phyloP scores from a whole-genome alignment of 2,329 filamentous ascomycete species.

The Fusarium sublunatum region DNA sequence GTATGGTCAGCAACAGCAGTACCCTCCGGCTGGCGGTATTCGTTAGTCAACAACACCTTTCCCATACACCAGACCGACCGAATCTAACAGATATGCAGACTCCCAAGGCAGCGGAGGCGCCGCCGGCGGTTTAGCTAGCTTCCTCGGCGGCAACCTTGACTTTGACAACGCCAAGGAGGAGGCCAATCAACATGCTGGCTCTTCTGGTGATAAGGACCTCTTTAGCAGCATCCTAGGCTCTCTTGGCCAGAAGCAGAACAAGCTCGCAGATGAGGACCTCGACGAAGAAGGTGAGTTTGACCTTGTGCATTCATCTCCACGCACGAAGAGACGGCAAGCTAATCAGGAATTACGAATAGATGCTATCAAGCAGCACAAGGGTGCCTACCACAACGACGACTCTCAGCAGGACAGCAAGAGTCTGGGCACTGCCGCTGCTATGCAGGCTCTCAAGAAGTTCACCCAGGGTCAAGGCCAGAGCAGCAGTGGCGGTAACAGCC shows the following conservation, averaged over 20 bases:
- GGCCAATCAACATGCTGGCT: conserved; percentile 60
- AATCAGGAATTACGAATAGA: conserved; percentile 54
- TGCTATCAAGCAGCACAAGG: conserved; percentile 79
- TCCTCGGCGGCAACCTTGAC: conserved; percentile 59
- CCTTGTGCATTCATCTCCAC: too few species aligned
- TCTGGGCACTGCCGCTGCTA: conserved; percentile 79
- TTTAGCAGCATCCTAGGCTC: conserved; percentile 62
- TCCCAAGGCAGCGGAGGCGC: conserved; percentile 46
- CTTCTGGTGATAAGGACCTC: conserved; percentile 59
- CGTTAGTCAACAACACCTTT: conserved; percentile 41
- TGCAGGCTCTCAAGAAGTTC: conserved; percentile 87
- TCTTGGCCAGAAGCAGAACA: conserved; percentile 62
- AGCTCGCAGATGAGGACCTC: conserved; percentile 60
- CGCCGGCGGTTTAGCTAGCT: conserved; percentile 50
- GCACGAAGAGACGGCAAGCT: neutral
- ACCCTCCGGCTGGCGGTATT: conserved; percentile 41
- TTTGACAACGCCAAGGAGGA: conserved; percentile 60
- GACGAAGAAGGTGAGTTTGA: conserved; percentile 60
- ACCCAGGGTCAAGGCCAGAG: conserved; percentile 62
- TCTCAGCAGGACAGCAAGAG: conserved; percentile 60
- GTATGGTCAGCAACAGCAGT: conserved; percentile 38
- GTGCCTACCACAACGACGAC: conserved; percentile 71
- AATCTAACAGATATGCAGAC: conserved; percentile 45
- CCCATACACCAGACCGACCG: neutral
- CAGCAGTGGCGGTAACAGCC: conserved; percentile 60